phyloP scores from a whole-genome alignment of 768 basidiomycete species.

The Agrocybe praecox region DNA sequence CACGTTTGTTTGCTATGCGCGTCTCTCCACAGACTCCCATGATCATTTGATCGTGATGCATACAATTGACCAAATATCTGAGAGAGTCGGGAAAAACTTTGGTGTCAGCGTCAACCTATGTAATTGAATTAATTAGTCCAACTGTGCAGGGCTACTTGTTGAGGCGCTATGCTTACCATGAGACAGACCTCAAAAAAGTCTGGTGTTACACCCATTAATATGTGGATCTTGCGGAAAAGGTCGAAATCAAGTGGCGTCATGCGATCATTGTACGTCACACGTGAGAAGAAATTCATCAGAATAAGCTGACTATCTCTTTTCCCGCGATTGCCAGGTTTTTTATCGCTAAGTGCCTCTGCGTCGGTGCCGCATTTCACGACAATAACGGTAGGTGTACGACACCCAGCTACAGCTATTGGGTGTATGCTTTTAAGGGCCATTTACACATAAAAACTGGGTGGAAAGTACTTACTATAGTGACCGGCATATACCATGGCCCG shows the following conservation, averaged over 20 bases:
- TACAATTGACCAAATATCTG: slow-evolving; percentile 91
- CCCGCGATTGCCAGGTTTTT: slow-evolving; percentile 97
- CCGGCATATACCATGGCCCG: slow-evolving; percentile 99
- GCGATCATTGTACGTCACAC: slow-evolving; percentile 98
- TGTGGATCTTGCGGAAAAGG: slow-evolving; percentile 94
- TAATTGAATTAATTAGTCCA: neutral
- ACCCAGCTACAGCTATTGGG: slow-evolving; percentile 70
- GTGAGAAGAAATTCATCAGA: slow-evolving; percentile 99
- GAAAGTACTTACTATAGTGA: slow-evolving; percentile 83
- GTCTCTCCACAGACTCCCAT: slow-evolving; percentile 99
- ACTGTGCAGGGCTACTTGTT: neutral
- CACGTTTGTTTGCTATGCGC: slow-evolving; percentile 96
- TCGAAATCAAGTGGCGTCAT: slow-evolving; percentile 99
- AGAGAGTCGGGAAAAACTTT: slow-evolving; percentile 93
- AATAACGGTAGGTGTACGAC: slow-evolving; percentile 91
- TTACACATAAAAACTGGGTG: neutral
- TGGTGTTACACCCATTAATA: slow-evolving; percentile 98
- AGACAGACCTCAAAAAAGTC: slow-evolving; percentile 97
- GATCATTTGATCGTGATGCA: slow-evolving; percentile 98
- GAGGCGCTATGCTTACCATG: slow-evolving; percentile 76
- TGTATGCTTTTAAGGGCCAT: neutral
- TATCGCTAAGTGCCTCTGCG: slow-evolving; percentile 75
- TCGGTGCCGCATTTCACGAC: slow-evolving; percentile 97
- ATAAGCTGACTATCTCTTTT: slow-evolving; percentile 99
- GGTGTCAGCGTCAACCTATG: slow-evolving; percentile 97